Base-by-base conservation (phyloP, 257 asterid genomes). In the Eucommia ulmoides region DNA sequence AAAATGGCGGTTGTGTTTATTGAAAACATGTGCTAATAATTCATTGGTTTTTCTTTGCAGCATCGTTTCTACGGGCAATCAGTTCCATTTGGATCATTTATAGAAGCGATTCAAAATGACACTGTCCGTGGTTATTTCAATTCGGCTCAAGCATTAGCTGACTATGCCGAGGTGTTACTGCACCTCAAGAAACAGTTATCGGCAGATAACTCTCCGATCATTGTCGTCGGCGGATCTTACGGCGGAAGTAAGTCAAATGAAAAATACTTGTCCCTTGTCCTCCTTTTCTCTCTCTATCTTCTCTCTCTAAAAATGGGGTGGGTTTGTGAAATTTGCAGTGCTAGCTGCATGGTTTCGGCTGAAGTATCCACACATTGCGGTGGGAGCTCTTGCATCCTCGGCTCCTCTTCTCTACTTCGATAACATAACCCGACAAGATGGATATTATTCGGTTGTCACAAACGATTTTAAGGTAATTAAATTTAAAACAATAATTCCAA, bases 141-240 rank as follows among this genome's bases (percentile, higher is more conserved):
- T 52, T 83, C 96, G 1, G 93, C 84, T 53, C 93, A 83, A 67
- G 94, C 96, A 17, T 7, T 87, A 41, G 94, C 96, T 33, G 96
- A 80, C 73, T 83, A 77, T 60, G 93, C 94, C 15, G 74, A 78
- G 35, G 62, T 87, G 11, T 35, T 83, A 54, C 6, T 83, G 33
- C 74, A 86, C 33, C 45, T 86, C 3, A 86, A 74, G 67, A 4
- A 68, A 18, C 16, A 60, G 41, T 64, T 67, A 8, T 64, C 71
- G 0, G 93, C 93, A 1, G 63, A 78, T 0, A 4, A 67, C 48
- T 74, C 94, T 58, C 92, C 96, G 3, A 50, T 86, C 46, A 77
- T 82, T 48, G 88, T 86, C 24, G 8, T 77, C 33, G 95, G 95
- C 17, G 95, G 80, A 54, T 84, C 95, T 1, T 84, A 84, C 9